Base-by-base conservation (phyloP, 2,329 filamentous ascomycete species). In the Nemania abortiva region DNA sequence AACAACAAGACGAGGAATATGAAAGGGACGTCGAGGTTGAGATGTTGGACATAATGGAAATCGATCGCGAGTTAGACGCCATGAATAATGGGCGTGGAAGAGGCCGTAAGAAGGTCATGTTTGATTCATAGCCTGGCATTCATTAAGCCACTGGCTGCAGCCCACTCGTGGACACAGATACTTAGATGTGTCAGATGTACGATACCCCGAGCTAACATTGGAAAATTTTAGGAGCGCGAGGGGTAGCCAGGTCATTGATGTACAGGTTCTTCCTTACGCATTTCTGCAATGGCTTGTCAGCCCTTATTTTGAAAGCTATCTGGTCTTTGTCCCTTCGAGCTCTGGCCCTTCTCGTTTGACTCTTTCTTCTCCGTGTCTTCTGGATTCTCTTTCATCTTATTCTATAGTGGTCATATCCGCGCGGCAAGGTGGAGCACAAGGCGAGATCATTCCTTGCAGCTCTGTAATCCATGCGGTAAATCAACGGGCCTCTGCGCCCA, bases 381-480 rank as follows among this genome's bases (percentile, higher is more conserved):
- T 57, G 31, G 50, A 54, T 53, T 55, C 59, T 59, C 55, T 53
- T 62, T 59, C 27, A 49, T 63, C 2, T 27, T 27, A 65, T 62
- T 53, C 50, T 29, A 22, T 11, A 34, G 45, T 37, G 4, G 4
- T 22, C n/a, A 64, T 58, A 63, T 88, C 88, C 89, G 89, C 89
- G 89, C 87, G 88, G 88, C 88, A 86, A 88, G 89, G 89, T 91
- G 89, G 89, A 91, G 89, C 88, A 88, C 89, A 91, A 91, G 89
- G 89, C 87, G 88, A 91, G 89, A 89, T 79, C 83, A 83, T 88
- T 91, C 89, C 89, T 91, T 91, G 89, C 86, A 84, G 86, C 88
- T 90, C 87, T 91, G 89, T 91, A 91, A 91, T 91, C 89, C 88
- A 89, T 90, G 89, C 89, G 89, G 88, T 88, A 91, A 70, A 91